These are phyloP conservation scores for Tritrichomonas musculus DNA, from an alignment of 208 protist genomes.

Conservation along the genomic window DNA sequence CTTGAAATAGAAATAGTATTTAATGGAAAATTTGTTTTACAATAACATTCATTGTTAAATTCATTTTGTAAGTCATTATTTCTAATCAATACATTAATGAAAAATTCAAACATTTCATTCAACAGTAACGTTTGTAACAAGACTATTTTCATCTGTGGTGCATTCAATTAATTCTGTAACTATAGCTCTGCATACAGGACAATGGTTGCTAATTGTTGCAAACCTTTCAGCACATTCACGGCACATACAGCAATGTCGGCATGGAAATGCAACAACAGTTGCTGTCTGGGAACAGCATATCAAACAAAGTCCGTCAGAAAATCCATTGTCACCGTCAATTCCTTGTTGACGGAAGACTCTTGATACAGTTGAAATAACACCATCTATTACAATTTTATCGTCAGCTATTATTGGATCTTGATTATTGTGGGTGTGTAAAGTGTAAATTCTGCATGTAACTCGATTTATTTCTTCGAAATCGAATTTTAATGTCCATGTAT, in stretches of 20 bases:
- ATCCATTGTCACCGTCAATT: neutral
- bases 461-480: neutral
- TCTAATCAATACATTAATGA: too few species aligned
- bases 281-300: neutral
- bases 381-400: constrained; percentile 20
- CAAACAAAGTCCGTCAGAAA: neutral
- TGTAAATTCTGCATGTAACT: neutral
- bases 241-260: constrained; percentile 18
- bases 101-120: too few species aligned
- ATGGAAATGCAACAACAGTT: constrained; percentile 21
- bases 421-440: neutral
- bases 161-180: constrained; percentile 18
- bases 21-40: too few species aligned
- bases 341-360: neutral
- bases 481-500: neutral
- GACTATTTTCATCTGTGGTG: neutral
- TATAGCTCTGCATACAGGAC: neutral
- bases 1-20: too few species aligned
- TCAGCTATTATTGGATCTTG: neutral
- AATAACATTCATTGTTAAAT: too few species aligned
- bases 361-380: neutral
- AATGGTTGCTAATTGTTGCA: neutral
- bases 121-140: too few species aligned
- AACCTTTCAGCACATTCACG: neutral
- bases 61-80: too few species aligned